phyloP scores from a whole-genome alignment of 495 filamentous ascomycete species.

The Arthonia radiata region DNA sequence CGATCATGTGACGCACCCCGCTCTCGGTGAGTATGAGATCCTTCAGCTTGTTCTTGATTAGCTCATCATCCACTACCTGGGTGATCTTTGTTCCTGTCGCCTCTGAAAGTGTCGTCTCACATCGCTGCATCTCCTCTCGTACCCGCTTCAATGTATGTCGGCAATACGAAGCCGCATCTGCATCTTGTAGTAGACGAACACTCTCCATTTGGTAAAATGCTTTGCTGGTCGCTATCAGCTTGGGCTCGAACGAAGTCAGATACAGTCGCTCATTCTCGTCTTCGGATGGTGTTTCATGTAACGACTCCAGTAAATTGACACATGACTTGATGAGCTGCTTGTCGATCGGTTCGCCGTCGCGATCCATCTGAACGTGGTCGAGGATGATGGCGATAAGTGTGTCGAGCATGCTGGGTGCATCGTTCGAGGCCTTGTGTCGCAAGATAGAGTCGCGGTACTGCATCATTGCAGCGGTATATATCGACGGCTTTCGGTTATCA shows the following conservation, averaged over 20 bases:
- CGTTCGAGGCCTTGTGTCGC: slow-evolving; percentile 7
- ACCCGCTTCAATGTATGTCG: slow-evolving; percentile 49
- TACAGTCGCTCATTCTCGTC: slow-evolving; percentile 60
- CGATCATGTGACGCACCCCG: slow-evolving; percentile 72
- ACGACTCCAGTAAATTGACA: slow-evolving; percentile 70
- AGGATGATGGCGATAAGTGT: slow-evolving; percentile 62
- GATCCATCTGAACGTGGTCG: slow-evolving; percentile 77
- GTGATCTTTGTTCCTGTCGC: slow-evolving; percentile 50
- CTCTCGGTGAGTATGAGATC: slow-evolving; percentile 73
- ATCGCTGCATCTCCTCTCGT: slow-evolving; percentile 57
- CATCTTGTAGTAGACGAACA: slow-evolving; percentile 42
- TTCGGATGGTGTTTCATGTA: slow-evolving; percentile 62
- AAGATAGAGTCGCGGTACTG: slow-evolving; percentile 72
- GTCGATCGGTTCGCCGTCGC: slow-evolving; percentile 76
- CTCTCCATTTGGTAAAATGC: slow-evolving; percentile 60
- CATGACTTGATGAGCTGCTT: slow-evolving; percentile 57
- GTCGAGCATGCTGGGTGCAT: slow-evolving; percentile 22
- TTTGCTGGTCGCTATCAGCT: slow-evolving; percentile 43
- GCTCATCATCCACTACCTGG: slow-evolving; percentile 49
- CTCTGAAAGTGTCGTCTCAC: slow-evolving; percentile 46
- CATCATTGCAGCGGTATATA: slow-evolving; percentile 62
- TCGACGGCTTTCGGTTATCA: slow-evolving; percentile 47
- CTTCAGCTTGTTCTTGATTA: slow-evolving; percentile 48
- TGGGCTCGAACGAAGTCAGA: slow-evolving; percentile 53
- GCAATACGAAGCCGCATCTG: slow-evolving; percentile 64